phyloP scores from a whole-genome alignment of 2,329 filamentous ascomycete genomes.

The Alternaria atra region DNA sequence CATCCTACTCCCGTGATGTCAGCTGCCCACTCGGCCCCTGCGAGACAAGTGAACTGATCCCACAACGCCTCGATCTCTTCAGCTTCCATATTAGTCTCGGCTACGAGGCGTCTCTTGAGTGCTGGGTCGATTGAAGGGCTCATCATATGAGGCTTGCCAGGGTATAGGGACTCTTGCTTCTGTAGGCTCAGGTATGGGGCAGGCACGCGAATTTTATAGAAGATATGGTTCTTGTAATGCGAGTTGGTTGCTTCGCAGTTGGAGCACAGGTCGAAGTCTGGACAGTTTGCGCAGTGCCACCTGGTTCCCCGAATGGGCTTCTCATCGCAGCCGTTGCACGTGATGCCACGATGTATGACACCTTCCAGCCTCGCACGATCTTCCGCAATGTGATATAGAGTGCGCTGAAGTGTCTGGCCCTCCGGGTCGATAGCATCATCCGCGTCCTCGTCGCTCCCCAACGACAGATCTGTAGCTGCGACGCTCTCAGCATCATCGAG shows the following conservation, averaged over 20 bases:
- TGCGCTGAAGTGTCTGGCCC: slow-evolving; percentile 82
- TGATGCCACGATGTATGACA: slow-evolving; percentile 90
- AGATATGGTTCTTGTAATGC: slow-evolving; percentile 91
- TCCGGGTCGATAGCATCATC: slow-evolving; percentile 53
- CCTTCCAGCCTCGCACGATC: slow-evolving; percentile 80
- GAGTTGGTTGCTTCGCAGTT: slow-evolving; percentile 80
- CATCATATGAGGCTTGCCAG: slow-evolving; percentile 75
- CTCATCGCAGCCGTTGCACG: slow-evolving; percentile 87
- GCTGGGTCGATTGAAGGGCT: slow-evolving; percentile 71
- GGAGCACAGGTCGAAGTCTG: slow-evolving; percentile 95
- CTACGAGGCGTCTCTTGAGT: slow-evolving; percentile 69
- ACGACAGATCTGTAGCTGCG: slow-evolving; percentile 44
- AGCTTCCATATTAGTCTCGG: slow-evolving; percentile 68
- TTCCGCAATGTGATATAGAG: slow-evolving; percentile 92
- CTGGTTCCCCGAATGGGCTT: slow-evolving; percentile 90
- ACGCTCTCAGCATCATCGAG: slow-evolving; percentile 40
- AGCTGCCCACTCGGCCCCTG: slow-evolving; percentile 81
- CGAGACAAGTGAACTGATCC: slow-evolving; percentile 96
- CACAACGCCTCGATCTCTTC: slow-evolving; percentile 92
- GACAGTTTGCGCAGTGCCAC: slow-evolving; percentile 94
- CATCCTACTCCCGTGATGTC: slow-evolving; percentile 80
- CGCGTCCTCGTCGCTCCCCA: slow-evolving; percentile 45
- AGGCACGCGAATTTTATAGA: slow-evolving; percentile 94
- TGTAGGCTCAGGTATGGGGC: slow-evolving; percentile 82
- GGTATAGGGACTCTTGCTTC: slow-evolving; percentile 63